Percentiles rank a stretch among this genome's conserved stretches.
Evolutionary conservation across 257 asterid species (phyloP).

Genomic region (Scutellaria baicalensis): DNA sequence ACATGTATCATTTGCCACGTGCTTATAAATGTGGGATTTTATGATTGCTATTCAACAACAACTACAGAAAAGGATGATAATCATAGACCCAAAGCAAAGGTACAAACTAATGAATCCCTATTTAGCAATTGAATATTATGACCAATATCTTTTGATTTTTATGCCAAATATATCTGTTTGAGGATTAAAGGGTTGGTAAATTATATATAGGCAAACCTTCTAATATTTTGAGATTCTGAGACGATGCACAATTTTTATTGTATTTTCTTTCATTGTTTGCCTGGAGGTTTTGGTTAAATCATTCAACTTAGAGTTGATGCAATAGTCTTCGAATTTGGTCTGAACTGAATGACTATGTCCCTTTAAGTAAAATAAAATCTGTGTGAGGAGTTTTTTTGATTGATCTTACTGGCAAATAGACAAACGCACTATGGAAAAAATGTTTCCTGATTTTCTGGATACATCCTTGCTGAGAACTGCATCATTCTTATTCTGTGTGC

Average conservation of each 20-base stretch:
- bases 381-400: background rate
- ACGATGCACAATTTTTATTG: background rate
- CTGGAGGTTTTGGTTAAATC: background rate
- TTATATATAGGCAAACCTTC: background rate
- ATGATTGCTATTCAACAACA: background rate
- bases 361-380: background rate
- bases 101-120: no score
- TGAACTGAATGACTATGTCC: background rate
- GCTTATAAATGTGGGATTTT: background rate
- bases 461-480: background rate
- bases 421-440: background rate
- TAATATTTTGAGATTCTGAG: background rate
- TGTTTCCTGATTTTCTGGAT: background rate
- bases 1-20: background rate
- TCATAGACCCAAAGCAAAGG: no score
- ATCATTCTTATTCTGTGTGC: background rate
- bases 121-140: background rate
- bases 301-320: background rate
- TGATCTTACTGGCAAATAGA: background rate
- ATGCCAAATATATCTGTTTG: background rate
- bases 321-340: background rate
- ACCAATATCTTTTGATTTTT: background rate
- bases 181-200: background rate
- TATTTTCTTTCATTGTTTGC: background rate
- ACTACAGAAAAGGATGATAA: no score